These are phyloP conservation scores for Hypocreales sp. DNA, from an alignment of 2,329 filamentous ascomycete genomes.

Conservation along the genomic window DNA sequence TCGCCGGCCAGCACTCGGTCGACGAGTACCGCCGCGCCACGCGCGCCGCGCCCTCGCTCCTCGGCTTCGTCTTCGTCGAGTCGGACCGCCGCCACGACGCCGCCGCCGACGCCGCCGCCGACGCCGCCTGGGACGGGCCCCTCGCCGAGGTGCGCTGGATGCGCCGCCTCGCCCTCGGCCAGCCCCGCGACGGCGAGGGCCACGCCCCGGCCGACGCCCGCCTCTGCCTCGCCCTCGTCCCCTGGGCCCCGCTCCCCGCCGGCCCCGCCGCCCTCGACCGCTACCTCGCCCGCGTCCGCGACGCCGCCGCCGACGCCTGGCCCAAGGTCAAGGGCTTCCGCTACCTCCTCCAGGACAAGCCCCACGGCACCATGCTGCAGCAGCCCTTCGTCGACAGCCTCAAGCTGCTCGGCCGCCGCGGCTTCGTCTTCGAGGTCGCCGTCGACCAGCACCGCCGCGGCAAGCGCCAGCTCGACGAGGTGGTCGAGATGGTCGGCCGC, in stretches of 20 bases:
- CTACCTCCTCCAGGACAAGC: conserved; percentile 70
- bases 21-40: conserved; percentile 42
- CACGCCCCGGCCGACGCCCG: conserved; percentile 27
- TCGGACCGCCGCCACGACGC: conserved; percentile 56
- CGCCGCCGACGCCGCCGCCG: conserved; percentile 25
- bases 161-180: conserved; percentile 47
- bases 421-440: conserved; percentile 66
- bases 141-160: conserved; percentile 60
- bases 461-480: conserved; percentile 56
- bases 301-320: conserved; percentile 50
- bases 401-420: conserved; percentile 46
- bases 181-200: conserved; percentile 39
- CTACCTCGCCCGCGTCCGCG: conserved; percentile 49
- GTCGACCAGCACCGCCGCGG: conserved; percentile 70
- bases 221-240: conserved; percentile 54
- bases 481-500: conserved; percentile 51
- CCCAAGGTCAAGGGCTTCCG: conserved; percentile 60
- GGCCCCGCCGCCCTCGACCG: conserved; percentile 40
- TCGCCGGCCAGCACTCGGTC: conserved; percentile 50
- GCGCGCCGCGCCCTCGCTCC: conserved; percentile 25
- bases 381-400: conserved; percentile 49
- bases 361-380: conserved; percentile 46
- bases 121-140: conserved; percentile 48
- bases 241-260: conserved; percentile 73
- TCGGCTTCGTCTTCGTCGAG: conserved; percentile 72